phyloP scores from a whole-genome alignment of 2,329 filamentous ascomycete species.

The Cadophora gregata region DNA sequence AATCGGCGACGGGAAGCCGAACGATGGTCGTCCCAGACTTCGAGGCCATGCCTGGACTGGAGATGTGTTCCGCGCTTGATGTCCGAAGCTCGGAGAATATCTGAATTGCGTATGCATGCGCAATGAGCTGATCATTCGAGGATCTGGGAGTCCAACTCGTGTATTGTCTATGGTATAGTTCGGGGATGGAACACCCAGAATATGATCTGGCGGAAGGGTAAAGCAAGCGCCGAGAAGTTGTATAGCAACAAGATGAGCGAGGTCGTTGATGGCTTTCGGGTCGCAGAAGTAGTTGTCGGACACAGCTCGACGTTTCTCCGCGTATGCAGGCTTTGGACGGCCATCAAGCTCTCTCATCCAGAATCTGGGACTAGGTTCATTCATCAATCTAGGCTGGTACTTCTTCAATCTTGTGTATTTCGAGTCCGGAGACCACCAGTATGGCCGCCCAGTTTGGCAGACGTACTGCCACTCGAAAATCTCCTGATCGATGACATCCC shows the following conservation, averaged over 20 bases:
- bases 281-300: conserved; percentile 38
- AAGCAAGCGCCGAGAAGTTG: conserved; percentile 44
- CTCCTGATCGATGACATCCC: conserved; percentile 41
- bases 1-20: conserved; percentile 21
- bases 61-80: conserved; percentile 42
- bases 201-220: conserved; percentile 40
- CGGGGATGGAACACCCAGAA: conserved; percentile 23
- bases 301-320: conserved; percentile 30
- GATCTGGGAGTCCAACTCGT: conserved; percentile 28
- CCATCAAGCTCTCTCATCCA: conserved; percentile 31
- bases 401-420: conserved; percentile 33
- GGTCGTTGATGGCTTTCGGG: conserved; percentile 32
- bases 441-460: conserved; percentile 41
- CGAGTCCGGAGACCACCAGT: conserved; percentile 44
- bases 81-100: conserved; percentile 43
- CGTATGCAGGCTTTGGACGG: conserved; percentile 22
- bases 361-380: conserved; percentile 21
- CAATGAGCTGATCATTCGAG: conserved; percentile 43
- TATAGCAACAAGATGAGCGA: conserved; percentile 42
- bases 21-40: conserved; percentile 31
- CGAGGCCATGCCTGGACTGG: conserved; percentile 38
- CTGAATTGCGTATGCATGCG: conserved; percentile 43
- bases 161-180: conserved; percentile 24
- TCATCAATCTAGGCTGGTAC: conserved; percentile 15
- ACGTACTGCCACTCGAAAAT: conserved; percentile 44